These are phyloP conservation scores for Strobilomyces confusus DNA, from an alignment of 768 basidiomycete species.

Conservation along the genomic window DNA sequence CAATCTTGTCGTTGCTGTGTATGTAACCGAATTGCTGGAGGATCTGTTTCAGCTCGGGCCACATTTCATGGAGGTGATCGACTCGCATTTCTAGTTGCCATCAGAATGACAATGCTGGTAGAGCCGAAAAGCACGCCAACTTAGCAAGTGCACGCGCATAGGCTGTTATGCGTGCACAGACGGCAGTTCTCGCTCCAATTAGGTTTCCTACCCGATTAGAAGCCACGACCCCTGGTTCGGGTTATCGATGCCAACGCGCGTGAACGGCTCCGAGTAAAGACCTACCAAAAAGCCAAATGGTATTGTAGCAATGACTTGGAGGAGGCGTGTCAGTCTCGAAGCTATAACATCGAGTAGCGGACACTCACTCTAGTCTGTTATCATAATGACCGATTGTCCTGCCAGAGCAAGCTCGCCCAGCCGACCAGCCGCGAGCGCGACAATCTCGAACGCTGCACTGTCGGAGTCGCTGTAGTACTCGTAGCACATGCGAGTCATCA, in stretches of 20 bases:
- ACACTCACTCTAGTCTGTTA: constrained; percentile 62
- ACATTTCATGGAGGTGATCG: background rate
- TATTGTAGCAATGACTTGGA: constrained; percentile 62
- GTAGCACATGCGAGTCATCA: background rate
- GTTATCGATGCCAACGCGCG: background rate
- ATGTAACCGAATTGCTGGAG: constrained; percentile 56
- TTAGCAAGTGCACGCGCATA: constrained; percentile 60
- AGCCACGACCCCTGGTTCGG: constrained; percentile 54
- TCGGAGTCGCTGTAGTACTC: background rate
- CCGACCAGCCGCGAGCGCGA: constrained; percentile 70
- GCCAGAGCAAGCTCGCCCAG: constrained; percentile 65
- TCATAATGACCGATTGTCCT: constrained; percentile 79
- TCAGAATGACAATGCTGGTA: constrained; percentile 55
- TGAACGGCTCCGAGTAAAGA: background rate
- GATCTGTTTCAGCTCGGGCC: background rate
- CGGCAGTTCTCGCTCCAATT: constrained; percentile 54
- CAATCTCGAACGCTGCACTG: constrained; percentile 82
- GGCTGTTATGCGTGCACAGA: constrained; percentile 52
- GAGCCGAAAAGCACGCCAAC: constrained; percentile 59
- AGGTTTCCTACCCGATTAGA: constrained; percentile 72
- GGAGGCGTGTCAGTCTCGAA: constrained; percentile 1
- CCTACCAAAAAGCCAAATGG: constrained; percentile 68
- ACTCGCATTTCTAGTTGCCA: constrained; percentile 55
- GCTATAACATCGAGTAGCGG: background rate
- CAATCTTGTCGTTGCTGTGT: constrained; percentile 61